Evolutionary conservation across 139 green algal genomes (phyloP).

Genomic region (Ostreobium quekettii): DNA sequence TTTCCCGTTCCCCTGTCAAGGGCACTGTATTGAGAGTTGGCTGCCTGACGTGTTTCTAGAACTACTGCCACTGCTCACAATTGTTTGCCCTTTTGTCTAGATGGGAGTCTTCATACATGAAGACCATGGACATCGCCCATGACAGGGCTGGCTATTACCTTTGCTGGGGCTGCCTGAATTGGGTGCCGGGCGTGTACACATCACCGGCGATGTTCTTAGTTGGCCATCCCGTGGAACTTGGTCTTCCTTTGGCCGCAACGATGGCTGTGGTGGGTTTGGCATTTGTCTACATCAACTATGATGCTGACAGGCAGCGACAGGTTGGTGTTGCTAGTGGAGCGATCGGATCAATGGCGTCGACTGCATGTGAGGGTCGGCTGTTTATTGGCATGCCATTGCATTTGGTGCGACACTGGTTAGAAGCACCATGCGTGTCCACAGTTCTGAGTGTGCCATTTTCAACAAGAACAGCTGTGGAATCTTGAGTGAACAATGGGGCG

Average conservation of each 20-base stretch:
- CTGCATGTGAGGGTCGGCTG: no score
- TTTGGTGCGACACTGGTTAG: no score
- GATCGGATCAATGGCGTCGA: background rate
- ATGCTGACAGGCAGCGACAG: constrained; percentile 57
- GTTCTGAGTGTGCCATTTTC: no score
- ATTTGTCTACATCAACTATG: constrained; percentile 67
- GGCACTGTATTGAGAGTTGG: no score
- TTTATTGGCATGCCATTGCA: no score
- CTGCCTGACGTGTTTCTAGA: no score
- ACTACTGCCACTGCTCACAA: no score
- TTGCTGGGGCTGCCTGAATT: constrained; percentile 68
- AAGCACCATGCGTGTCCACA: no score
- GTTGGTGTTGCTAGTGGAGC: background rate
- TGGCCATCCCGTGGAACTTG: constrained; percentile 37
- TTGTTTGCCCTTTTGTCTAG: constrained; percentile 33
- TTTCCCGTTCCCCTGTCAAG: no score
- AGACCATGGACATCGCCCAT: constrained; percentile 71
- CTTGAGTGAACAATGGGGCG: no score
- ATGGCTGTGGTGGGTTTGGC: constrained; percentile 31
- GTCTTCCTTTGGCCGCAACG: constrained; percentile 14
- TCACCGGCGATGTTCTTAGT: constrained; percentile 58
- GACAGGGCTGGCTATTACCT: constrained; percentile 75
- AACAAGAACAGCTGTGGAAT: no score
- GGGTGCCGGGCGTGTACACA: constrained; percentile 67
- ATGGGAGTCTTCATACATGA: constrained; percentile 68